Conservation (phyloP, 305 asterid genomes). For the Rubia occidens region DNA sequence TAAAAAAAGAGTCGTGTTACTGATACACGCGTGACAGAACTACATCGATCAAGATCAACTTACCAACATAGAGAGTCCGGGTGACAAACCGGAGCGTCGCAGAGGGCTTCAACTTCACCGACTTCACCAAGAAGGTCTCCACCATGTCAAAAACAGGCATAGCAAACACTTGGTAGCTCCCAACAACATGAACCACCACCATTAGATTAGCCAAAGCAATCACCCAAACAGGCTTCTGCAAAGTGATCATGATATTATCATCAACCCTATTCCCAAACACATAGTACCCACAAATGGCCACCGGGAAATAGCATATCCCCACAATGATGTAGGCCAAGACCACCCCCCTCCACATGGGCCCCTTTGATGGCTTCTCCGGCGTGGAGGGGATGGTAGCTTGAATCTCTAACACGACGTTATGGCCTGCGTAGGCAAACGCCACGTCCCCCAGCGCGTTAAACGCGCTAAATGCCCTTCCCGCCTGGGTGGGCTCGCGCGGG, state of each 20-base stretch:
- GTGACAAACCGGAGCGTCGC: constrained; percentile 35
- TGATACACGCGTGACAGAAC: too few relatives aligned
- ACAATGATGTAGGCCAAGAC: constrained; percentile 43
- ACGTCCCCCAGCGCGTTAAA: constrained; percentile 56
- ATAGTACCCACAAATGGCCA: constrained; percentile 50
- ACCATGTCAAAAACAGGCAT: constrained; percentile 76
- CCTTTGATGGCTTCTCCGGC: constrained; percentile 48
- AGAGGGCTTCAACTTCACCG: constrained; percentile 34
- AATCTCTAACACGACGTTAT: constrained; percentile 63
- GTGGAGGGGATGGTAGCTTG: constrained; percentile 70
- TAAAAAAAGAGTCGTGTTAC: not conserved
- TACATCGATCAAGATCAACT: not conserved
- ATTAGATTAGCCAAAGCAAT: constrained; percentile 50
- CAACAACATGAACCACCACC: constrained; percentile 60
- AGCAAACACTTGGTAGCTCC: constrained; percentile 65
- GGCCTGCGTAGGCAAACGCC: constrained; percentile 65
- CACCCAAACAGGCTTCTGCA: constrained; percentile 54
- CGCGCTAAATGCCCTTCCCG: constrained; percentile 30
- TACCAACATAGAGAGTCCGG: constrained; percentile 47
- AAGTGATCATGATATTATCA: constrained; percentile 48
- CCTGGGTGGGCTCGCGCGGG: constrained; percentile 15
- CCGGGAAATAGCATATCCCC: constrained; percentile 56
- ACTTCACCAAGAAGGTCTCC: constrained; percentile 47
- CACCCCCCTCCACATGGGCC: constrained; percentile 73
- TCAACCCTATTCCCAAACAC: constrained; percentile 48